A percentile compares a stretch with the other conserved stretches of the same genome.
Evolutionary conservation across 2,329 filamentous ascomycete species (phyloP).

Genomic region (Ophiostoma ips): DNA sequence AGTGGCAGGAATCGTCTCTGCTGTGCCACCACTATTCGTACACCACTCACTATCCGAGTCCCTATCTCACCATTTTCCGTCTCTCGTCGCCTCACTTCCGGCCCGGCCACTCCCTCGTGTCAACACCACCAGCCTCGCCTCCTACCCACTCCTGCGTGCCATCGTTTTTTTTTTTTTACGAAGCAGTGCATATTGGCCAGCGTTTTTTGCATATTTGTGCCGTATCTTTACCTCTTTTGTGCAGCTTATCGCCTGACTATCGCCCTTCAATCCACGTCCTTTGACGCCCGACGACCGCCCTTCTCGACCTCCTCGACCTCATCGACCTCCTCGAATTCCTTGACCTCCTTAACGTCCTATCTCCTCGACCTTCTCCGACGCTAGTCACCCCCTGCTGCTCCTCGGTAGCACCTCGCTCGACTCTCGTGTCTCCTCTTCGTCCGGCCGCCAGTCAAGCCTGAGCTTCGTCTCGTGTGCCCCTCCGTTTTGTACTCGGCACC

Average conservation of each 20-base stretch:
- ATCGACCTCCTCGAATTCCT: not conserved
- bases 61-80: not conserved
- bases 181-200: not conserved
- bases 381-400: too few relatives aligned
- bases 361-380: not conserved
- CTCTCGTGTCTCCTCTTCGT: not conserved
- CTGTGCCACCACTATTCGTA: not conserved
- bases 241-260: not conserved
- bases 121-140: not conserved
- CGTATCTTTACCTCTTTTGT: too few relatives aligned
- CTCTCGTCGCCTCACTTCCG: not conserved
- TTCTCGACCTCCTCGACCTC: not conserved
- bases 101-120: slow-evolving; percentile 1
- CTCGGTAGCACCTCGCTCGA: not conserved
- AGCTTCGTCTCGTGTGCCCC: too few relatives aligned
- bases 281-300: not conserved
- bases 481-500: not conserved
- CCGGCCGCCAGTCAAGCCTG: not conserved
- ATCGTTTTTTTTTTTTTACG: not conserved
- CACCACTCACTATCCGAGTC: too few relatives aligned
- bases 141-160: not conserved
- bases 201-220: not conserved
- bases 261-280: not conserved
- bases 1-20: not conserved
- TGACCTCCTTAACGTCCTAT: not conserved